Evolutionary conservation across 495 filamentous ascomycete genomes (phyloP).

Genomic region (Penicillium coffeae): DNA sequence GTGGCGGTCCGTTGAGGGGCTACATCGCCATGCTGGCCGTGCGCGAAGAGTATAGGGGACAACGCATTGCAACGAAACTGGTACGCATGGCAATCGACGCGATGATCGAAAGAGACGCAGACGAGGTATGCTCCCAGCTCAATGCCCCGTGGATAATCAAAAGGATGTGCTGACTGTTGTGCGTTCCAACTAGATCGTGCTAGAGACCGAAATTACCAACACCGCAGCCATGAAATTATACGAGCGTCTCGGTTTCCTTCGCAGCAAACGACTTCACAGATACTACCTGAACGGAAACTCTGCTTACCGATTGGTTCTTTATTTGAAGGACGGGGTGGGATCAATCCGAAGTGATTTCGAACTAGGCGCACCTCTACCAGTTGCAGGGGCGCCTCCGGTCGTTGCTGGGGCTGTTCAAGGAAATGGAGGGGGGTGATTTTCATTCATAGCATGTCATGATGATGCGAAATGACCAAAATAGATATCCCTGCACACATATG

Average conservation of each 20-base stretch:
- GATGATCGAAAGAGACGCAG: constrained; percentile 79
- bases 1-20: constrained; percentile 74
- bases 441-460: constrained; percentile 1
- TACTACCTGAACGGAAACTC: constrained; percentile 98
- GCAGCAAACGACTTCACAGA: constrained; percentile 88
- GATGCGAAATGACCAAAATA: constrained; percentile 26
- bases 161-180: constrained; percentile 14
- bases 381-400: constrained; percentile 4
- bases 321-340: constrained; percentile 63
- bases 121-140: constrained; percentile 58
- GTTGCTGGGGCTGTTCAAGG: constrained; percentile 13
- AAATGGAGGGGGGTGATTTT: constrained; percentile 17
- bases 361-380: constrained; percentile 24
- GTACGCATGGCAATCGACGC: constrained; percentile 89
- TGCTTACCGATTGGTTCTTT: constrained; percentile 82
- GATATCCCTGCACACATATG: constrained; percentile 14
- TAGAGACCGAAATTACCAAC: constrained; percentile 97
- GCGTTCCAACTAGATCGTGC: constrained; percentile 60
- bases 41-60: constrained; percentile 68
- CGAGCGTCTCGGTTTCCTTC: constrained; percentile 86
- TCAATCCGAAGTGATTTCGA: constrained; percentile 38
- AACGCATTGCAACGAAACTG: constrained; percentile 86
- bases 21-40: constrained; percentile 99
- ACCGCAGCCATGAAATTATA: constrained; percentile 89
- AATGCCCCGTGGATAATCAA: too few relatives aligned